These are phyloP conservation scores for Saccharomyces hybrid DNA, from an alignment of 1,139 yeast species.

Conservation along the genomic window DNA sequence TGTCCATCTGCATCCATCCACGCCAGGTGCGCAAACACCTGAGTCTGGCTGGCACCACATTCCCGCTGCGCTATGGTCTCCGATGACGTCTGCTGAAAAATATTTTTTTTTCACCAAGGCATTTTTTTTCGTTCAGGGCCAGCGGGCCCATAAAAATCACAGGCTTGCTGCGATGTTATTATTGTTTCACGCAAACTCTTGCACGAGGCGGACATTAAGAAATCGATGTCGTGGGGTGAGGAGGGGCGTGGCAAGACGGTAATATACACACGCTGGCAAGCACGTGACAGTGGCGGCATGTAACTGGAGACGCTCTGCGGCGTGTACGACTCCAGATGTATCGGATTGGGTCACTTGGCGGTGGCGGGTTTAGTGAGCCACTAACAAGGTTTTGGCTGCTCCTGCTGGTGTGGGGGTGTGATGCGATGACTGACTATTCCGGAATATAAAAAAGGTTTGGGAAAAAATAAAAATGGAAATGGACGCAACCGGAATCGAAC, in stretches of 20 bases:
- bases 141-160: background rate
- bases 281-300: background rate
- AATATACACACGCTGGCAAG: background rate
- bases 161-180: conserved; percentile 1
- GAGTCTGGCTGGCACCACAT: background rate
- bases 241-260: background rate
- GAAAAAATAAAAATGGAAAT: conserved; percentile 12
- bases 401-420: background rate
- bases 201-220: no score
- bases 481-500: conserved; percentile 32
- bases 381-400: background rate
- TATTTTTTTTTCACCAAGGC: background rate
- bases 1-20: background rate
- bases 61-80: background rate
- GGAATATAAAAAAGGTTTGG: background rate
- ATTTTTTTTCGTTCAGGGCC: background rate
- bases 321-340: background rate
- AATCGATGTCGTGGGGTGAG: background rate
- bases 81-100: background rate
- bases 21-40: background rate
- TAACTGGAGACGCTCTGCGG: background rate
- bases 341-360: background rate
- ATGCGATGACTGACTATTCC: background rate
- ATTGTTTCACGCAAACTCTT: background rate
- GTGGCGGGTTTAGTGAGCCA: background rate